These are phyloP conservation scores for Canavalia ensiformis DNA, from an alignment of 306 rosid genomes.

Conservation along the genomic window DNA sequence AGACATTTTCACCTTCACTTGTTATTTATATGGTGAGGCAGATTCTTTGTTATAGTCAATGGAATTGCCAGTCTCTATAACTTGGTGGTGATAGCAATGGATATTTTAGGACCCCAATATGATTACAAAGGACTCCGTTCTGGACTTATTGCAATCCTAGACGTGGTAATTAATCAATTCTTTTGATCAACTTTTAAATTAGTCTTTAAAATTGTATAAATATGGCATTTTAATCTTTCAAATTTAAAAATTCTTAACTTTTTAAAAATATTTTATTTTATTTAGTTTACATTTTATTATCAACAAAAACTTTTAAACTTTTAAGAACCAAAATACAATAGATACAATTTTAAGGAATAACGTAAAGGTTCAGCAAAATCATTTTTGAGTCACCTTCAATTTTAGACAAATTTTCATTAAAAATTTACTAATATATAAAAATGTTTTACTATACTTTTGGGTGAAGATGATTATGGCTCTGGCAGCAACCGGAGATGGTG, in stretches of 20 bases:
- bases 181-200: neutral
- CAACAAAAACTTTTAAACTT: too few species aligned
- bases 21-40: constrained; percentile 40
- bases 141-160: constrained; percentile 71
- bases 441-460: neutral
- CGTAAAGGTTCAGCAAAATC: too few species aligned
- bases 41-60: constrained; percentile 86
- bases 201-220: too few species aligned
- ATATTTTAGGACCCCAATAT: constrained; percentile 56
- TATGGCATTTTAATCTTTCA: too few species aligned
- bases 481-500: constrained; percentile 76
- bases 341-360: too few species aligned
- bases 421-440: neutral
- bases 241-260: too few species aligned
- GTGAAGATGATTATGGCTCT: constrained; percentile 63
- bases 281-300: too few species aligned
- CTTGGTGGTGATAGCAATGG: constrained; percentile 62
- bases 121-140: constrained; percentile 67
- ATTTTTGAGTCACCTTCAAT: neutral
- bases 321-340: too few species aligned
- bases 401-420: neutral
- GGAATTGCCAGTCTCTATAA: constrained; percentile 71
- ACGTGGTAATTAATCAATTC: constrained; percentile 63
- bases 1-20: neutral
- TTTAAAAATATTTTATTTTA: too few species aligned